Base-by-base conservation (phyloP, 1,284 basidiomycete genomes). In the Golubevia sp. region DNA sequence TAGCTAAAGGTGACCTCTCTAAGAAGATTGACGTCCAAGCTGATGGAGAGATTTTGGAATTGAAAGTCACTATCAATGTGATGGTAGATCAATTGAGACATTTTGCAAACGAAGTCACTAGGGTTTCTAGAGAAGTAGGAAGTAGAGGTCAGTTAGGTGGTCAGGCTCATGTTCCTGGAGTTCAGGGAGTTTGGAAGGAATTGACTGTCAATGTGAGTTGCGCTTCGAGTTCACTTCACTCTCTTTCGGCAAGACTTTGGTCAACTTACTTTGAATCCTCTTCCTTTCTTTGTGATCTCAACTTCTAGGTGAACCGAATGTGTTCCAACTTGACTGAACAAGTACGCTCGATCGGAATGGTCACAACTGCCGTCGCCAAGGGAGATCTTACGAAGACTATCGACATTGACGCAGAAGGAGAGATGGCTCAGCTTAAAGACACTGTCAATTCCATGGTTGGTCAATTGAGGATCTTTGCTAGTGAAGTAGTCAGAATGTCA, bases 1-100 rank as follows among this genome's bases (percentile, higher is more conserved):
- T 99, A 79, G 95, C 97, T 0, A 87, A 91, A 66, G 97, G 97
- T 55, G 97, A 99, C 85, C 86, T 99, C 69, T 92, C 91, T 38
- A 93, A 96, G 81, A 94, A 97, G 81, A 98, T 99, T 74, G 93
- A 96, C 62, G 95, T 99, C 74, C 92, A 97, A 78, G 96, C 96
- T 1, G 90, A 91, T 51, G 96, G 97, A 49, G 97, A 99, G 85
- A 97, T 99, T 61, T 87, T 97, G 59, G 96, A 98, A 85, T 86
- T 99, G 79, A 98, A 98, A 86, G 94, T 95, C 67, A 99, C 94
- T 44, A 94, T 99, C 84, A 99, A 99, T 82, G 92, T 92, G 84
- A 98, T 97, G 97, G 94, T 87, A 54, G 90, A 94, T 69, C 87
- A 92, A 77, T 87, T 98, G 44, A 89, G 95, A 89, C 92, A 63